Evolutionary conservation across 2,329 filamentous ascomycete genomes (phyloP).

Genomic region (Sclerotinia glacialis): DNA sequence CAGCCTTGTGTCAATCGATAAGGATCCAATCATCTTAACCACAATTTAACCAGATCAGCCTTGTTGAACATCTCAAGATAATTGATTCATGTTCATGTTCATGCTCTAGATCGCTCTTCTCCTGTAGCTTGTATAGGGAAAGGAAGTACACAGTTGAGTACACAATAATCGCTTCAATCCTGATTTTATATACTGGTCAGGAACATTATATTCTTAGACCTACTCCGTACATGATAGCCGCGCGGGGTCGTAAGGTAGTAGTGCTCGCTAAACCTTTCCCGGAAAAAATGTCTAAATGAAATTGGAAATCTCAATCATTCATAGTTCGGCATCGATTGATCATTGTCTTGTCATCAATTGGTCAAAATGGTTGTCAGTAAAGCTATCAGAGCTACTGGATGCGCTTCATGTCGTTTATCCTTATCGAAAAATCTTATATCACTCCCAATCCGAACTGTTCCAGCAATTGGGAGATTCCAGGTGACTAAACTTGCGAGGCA

Average conservation of each 20-base stretch:
- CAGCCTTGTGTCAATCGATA: too few relatives aligned
- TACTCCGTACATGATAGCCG: not conserved
- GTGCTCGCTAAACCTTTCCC: constrained; percentile 8
- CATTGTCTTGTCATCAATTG: not conserved
- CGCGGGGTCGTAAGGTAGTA: not conserved
- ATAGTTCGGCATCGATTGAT: not conserved
- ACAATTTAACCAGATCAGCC: not conserved
- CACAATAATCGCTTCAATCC: too few relatives aligned
- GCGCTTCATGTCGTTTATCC: constrained; percentile 37
- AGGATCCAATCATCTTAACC: not conserved
- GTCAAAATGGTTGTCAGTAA: constrained; percentile 34
- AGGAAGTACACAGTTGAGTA: too few relatives aligned
- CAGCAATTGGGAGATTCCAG: constrained; percentile 4
- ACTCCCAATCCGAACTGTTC: constrained; percentile 27
- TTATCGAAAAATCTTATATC: constrained; percentile 35
- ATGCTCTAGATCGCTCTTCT: too few relatives aligned
- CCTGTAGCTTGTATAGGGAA: too few relatives aligned
- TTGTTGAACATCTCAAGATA: not conserved
- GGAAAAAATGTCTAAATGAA: not conserved
- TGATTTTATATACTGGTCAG: too few relatives aligned
- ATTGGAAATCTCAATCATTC: not conserved
- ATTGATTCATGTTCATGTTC: too few relatives aligned
- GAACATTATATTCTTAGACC: too few relatives aligned
- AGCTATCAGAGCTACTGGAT: constrained; percentile 36
- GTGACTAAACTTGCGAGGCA: not conserved